These are phyloP conservation scores for Asterochloris sp. DNA, from an alignment of 139 green algal genomes.

Conservation along the genomic window DNA sequence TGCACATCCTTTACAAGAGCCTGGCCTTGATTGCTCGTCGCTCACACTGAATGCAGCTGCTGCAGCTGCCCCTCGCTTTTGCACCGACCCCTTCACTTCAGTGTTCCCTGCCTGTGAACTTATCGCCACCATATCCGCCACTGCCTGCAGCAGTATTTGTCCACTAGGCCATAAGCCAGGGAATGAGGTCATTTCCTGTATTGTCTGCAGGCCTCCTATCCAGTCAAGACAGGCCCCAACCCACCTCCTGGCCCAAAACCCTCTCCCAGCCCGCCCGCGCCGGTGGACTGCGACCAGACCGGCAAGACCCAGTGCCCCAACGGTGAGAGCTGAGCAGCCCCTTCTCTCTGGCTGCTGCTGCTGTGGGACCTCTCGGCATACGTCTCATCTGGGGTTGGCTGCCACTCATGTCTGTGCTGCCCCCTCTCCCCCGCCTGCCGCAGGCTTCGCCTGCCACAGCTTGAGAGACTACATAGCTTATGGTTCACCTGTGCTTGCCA, in stretches of 20 bases:
- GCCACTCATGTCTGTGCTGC: neutral
- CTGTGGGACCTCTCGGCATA: neutral
- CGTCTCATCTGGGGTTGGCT: neutral
- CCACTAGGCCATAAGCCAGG: no score
- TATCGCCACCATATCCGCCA: no score
- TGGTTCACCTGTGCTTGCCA: neutral
- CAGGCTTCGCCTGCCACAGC: neutral
- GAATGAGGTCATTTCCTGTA: no score
- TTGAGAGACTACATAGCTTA: neutral
- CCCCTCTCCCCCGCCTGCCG: neutral
- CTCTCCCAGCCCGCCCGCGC: conserved; percentile 29
- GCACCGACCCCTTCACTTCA: no score
- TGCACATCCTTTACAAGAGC: no score
- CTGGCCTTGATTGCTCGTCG: no score
- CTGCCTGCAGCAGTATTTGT: no score
- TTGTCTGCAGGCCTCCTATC: conserved; percentile 72
- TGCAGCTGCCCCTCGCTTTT: no score
- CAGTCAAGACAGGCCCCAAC: conserved; percentile 79
- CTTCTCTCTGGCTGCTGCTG: conserved; percentile 1
- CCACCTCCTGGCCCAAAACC: conserved; percentile 40
- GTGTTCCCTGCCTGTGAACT: no score
- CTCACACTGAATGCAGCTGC: no score
- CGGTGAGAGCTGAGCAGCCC: neutral
- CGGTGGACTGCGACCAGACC: conserved; percentile 69
- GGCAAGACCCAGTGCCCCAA: conserved; percentile 45